Percentiles rank a stretch among this genome's conserved stretches.
Evolutionary conservation across 2,329 filamentous ascomycete species (phyloP).

Genomic region (Emmonsiellopsis sp.): DNA sequence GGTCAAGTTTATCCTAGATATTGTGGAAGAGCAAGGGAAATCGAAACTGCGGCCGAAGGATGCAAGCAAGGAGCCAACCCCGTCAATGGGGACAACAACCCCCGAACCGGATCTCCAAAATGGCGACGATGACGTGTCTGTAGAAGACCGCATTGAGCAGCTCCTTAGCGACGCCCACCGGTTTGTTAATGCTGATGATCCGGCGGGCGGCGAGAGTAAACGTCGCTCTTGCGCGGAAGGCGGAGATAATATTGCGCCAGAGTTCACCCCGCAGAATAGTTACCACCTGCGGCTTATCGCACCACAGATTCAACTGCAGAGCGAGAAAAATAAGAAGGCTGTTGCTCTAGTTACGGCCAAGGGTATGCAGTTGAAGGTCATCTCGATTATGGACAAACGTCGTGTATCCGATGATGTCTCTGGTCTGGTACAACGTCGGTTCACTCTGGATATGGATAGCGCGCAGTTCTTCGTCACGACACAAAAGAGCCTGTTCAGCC

Average conservation of each 20-base stretch:
- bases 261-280: constrained; percentile 84
- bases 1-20: constrained; percentile 96
- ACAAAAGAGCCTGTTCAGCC: constrained; percentile 79
- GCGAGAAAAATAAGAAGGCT: constrained; percentile 94
- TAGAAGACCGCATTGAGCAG: constrained; percentile 78
- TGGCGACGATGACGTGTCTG: constrained; percentile 54
- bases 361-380: constrained; percentile 94
- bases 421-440: constrained; percentile 87
- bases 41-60: constrained; percentile 44
- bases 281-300: constrained; percentile 94
- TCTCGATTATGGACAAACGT: constrained; percentile 97
- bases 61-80: constrained; percentile 6
- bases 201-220: constrained; percentile 26
- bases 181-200: constrained; percentile 66
- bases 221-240: constrained; percentile 36
- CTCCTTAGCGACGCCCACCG: constrained; percentile 76
- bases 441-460: constrained; percentile 92
- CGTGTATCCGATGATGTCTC: constrained; percentile 87
- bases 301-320: constrained; percentile 95
- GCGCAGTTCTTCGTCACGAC: constrained; percentile 97
- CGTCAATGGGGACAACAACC: constrained; percentile 3
- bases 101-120: constrained; percentile 27
- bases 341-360: constrained; percentile 96
- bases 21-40: constrained; percentile 87
- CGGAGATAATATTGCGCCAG: constrained; percentile 68